A percentile compares a stretch with the other conserved stretches of the same genome.
These are phyloP conservation scores for Wickerhamomyces rabaulensis DNA, from an alignment of 805 yeast species.

Conservation along the genomic window DNA sequence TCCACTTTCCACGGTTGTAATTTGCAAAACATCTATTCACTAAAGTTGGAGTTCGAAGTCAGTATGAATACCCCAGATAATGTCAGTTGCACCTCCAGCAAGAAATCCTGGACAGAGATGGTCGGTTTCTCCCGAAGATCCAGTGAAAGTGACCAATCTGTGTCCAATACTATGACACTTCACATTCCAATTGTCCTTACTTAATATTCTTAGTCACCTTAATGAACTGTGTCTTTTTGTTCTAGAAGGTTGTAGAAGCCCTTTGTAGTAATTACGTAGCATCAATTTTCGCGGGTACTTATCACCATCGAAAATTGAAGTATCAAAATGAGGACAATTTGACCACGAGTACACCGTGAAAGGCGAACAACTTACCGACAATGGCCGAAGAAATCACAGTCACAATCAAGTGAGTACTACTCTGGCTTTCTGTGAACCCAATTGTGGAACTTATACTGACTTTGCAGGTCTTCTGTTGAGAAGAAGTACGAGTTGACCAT, in stretches of 20 bases:
- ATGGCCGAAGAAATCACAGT: constrained; percentile 20
- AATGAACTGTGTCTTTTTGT: not conserved
- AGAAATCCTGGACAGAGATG: not conserved
- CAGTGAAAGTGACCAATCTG: not conserved
- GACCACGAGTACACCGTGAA: too few species aligned
- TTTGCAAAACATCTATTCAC: constrained; percentile 16
- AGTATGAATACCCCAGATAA: not conserved
- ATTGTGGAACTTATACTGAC: constrained; percentile 1
- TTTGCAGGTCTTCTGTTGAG: constrained; percentile 51
- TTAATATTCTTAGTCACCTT: not conserved
- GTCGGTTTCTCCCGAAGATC: not conserved
- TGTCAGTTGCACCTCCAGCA: not conserved
- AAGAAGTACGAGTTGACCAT: constrained; percentile 67
- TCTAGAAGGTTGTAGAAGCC: not conserved
- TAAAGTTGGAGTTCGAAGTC: constrained; percentile 6
- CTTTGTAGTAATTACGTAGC: too few species aligned
- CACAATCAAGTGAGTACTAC: constrained; percentile 16
- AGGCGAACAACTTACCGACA: too few species aligned
- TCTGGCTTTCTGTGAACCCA: not conserved
- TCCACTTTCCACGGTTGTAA: constrained; percentile 19
- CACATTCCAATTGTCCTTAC: constrained; percentile 1
- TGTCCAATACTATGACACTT: not conserved
- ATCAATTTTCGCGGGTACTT: not conserved
- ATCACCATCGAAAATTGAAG: not conserved
- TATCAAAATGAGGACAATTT: too few species aligned